Evolutionary conservation across 1,284 basidiomycete genomes (phyloP).

Genomic region (Apiotrichum porosum): DNA sequence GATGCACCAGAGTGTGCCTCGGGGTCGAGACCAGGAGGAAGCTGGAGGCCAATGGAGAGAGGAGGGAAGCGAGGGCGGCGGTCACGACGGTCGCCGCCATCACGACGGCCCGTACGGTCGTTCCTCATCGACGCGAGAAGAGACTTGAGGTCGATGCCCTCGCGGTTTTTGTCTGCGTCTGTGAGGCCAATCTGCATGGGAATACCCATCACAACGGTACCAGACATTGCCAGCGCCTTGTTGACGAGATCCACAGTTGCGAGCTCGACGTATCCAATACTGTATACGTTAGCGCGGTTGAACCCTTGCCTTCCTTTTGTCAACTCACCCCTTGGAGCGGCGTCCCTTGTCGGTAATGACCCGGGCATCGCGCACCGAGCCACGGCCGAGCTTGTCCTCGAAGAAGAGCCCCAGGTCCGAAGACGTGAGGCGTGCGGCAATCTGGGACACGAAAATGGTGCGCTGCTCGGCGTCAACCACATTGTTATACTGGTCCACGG

Average conservation of each 20-base stretch:
- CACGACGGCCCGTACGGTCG: not conserved
- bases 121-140: constrained; percentile 6
- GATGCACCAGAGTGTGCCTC: constrained; percentile 46
- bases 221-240: constrained; percentile 71
- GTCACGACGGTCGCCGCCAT: constrained; percentile 9
- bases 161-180: constrained; percentile 86
- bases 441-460: constrained; percentile 93
- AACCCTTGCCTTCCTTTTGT: too few species aligned
- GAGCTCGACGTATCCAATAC: constrained; percentile 96
- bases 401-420: constrained; percentile 97
- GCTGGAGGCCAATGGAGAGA: constrained; percentile 26
- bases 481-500: constrained; percentile 43
- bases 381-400: constrained; percentile 90
- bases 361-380: constrained; percentile 85
- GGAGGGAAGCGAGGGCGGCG: constrained; percentile 29
- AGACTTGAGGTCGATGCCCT: constrained; percentile 45
- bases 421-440: constrained; percentile 89
- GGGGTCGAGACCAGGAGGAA: constrained; percentile 43
- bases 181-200: constrained; percentile 94
- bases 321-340: constrained; percentile 83
- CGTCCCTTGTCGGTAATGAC: constrained; percentile 93
- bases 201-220: constrained; percentile 94
- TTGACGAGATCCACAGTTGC: constrained; percentile 82
- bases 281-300: constrained; percentile 32
- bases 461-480: constrained; percentile 78